Conservation (phyloP, 257 asterid genomes). For the Ehretia macrophylla region DNA sequence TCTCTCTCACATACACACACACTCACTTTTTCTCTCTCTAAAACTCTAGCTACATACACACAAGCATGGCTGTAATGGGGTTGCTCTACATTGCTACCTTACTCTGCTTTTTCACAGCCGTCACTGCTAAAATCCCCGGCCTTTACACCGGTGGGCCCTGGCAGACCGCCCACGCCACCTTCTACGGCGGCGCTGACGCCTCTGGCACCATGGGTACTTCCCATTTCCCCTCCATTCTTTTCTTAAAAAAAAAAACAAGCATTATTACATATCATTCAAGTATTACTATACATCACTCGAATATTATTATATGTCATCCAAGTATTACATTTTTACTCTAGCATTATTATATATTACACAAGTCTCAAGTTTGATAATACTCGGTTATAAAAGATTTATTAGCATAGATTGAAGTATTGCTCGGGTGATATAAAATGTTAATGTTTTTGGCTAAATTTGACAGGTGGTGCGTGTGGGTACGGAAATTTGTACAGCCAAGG, state of each 20-base stretch:
- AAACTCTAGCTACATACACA: too few relatives aligned
- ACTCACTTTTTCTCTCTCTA: neutral
- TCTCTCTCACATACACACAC: neutral
- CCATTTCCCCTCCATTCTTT: neutral
- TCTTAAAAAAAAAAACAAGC: too few relatives aligned
- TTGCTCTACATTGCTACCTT: slow-evolving; percentile 30
- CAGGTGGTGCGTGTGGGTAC: slow-evolving; percentile 77
- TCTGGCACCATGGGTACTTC: slow-evolving; percentile 85
- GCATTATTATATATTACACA: too few relatives aligned
- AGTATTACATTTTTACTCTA: too few relatives aligned
- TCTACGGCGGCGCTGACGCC: slow-evolving; percentile 88
- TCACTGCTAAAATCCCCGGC: slow-evolving; percentile 54
- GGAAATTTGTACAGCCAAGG: slow-evolving; percentile 86
- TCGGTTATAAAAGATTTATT: neutral
- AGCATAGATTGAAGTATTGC: neutral
- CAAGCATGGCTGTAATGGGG: neutral
- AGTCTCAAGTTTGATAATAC: too few relatives aligned
- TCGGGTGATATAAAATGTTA: neutral
- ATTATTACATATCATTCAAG: neutral
- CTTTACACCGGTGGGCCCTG: slow-evolving; percentile 60
- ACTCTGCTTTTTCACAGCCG: slow-evolving; percentile 34
- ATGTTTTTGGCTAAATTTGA: neutral
- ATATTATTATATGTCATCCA: too few relatives aligned
- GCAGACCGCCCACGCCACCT: slow-evolving; percentile 79
- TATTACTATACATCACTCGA: too few relatives aligned